These are phyloP conservation scores for Erodium maritimum DNA, from an alignment of 345 rosid genomes.

Conservation along the genomic window DNA sequence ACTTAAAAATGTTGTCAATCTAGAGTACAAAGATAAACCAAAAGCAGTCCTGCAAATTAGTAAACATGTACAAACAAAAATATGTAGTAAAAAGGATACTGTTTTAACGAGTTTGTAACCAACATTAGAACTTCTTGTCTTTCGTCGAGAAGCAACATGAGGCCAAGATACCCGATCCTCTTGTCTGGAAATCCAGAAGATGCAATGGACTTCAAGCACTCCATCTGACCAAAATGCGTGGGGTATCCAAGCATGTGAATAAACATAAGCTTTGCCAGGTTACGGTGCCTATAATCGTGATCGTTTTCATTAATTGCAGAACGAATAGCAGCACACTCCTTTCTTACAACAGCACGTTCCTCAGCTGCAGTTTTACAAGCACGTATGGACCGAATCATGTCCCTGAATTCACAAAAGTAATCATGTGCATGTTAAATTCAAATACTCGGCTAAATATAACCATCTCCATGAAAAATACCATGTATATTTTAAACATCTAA, in stretches of 20 bases:
- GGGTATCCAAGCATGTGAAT: slow-evolving; percentile 99
- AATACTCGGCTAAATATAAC: background rate
- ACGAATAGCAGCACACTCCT: slow-evolving; percentile 96
- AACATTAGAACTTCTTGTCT: slow-evolving; percentile 99
- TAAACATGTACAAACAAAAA: slow-evolving; percentile 1
- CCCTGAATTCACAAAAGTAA: slow-evolving; percentile 48
- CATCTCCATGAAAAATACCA: slow-evolving; percentile 1
- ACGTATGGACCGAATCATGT: slow-evolving; percentile 95
- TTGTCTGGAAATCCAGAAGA: slow-evolving; percentile 97
- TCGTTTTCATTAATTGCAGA: slow-evolving; percentile 82
- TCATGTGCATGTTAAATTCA: background rate
- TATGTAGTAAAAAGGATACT: slow-evolving; percentile 55
- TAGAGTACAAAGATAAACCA: slow-evolving; percentile 1
- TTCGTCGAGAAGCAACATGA: slow-evolving; percentile 98
- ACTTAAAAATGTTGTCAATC: background rate
- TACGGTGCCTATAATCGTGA: slow-evolving; percentile 80
- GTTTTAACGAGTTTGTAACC: slow-evolving; percentile 97
- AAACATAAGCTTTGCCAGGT: slow-evolving; percentile 98
- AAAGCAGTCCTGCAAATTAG: slow-evolving; percentile 2
- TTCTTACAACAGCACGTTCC: slow-evolving; percentile 95
- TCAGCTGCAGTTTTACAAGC: slow-evolving; percentile 99
- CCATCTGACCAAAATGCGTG: slow-evolving; percentile 99
- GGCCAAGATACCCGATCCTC: slow-evolving; percentile 96
- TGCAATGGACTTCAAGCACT: slow-evolving; percentile 90
- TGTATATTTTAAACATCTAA: too few species aligned